These are phyloP conservation scores for Sisymbrium altissimum DNA, from an alignment of 345 rosid species.

Conservation along the genomic window DNA sequence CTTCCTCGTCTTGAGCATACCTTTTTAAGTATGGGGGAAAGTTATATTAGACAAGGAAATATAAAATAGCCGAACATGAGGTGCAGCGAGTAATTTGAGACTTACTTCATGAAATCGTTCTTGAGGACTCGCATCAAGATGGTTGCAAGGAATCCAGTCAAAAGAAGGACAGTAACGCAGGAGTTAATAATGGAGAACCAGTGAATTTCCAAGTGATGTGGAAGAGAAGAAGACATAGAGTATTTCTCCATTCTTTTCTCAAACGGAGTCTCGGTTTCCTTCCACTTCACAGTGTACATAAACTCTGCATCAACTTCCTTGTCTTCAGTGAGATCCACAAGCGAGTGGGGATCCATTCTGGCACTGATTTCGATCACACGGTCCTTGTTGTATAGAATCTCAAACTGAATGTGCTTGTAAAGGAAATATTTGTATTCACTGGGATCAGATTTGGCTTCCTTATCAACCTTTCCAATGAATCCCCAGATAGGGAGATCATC, in stretches of 20 bases:
- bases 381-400: conserved; percentile 68
- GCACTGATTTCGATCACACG: conserved; percentile 72
- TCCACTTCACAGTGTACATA: conserved; percentile 85
- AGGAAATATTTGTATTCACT: conserved; percentile 66
- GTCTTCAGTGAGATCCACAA: conserved; percentile 76
- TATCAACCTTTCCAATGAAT: conserved; percentile 77
- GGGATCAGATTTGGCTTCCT: conserved; percentile 56
- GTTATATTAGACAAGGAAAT: not conserved
- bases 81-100: not conserved
- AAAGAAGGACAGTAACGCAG: conserved; percentile 81
- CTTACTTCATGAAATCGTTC: conserved; percentile 91
- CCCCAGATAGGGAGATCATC: conserved; percentile 95
- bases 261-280: conserved; percentile 72
- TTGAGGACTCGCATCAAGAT: conserved; percentile 88
- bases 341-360: conserved; percentile 64
- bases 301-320: conserved; percentile 77
- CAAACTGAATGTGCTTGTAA: conserved; percentile 73
- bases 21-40: conserved; percentile 28
- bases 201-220: conserved; percentile 90
- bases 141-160: conserved; percentile 91
- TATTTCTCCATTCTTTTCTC: conserved; percentile 94
- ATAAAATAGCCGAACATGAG: not conserved
- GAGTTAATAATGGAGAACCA: conserved; percentile 94
- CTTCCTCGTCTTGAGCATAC: conserved; percentile 84
- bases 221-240: conserved; percentile 76